A percentile compares a stretch with the other conserved stretches of the same genome.
phyloP scores from a whole-genome alignment of 1,139 yeast genomes.

The Candida buenavistaensis region DNA sequence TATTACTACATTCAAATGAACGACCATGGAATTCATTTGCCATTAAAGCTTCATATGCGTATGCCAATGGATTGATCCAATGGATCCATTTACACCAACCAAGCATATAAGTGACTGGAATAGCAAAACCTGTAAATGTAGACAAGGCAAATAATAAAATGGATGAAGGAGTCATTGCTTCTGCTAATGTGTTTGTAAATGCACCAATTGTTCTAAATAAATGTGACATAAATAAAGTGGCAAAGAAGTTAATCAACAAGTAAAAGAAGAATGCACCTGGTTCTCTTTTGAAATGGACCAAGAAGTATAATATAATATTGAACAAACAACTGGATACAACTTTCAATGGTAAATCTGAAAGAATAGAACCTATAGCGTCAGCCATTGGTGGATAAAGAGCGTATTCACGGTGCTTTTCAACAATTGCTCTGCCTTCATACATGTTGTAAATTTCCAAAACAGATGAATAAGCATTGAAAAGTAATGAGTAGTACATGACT shows the following conservation, averaged over 20 bases:
- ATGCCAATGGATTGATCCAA: slow-evolving; percentile 57
- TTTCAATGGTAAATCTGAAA: slow-evolving; percentile 61
- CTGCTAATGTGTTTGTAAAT: slow-evolving; percentile 51
- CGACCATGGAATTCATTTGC: slow-evolving; percentile 55
- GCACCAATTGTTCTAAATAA: slow-evolving; percentile 64
- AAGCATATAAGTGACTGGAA: slow-evolving; percentile 57
- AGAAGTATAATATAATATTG: slow-evolving; percentile 53
- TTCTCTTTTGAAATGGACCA: slow-evolving; percentile 53
- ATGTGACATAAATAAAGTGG: slow-evolving; percentile 55
- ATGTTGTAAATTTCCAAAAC: slow-evolving; percentile 58
- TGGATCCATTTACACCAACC: slow-evolving; percentile 67
- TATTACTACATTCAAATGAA: slow-evolving; percentile 44
- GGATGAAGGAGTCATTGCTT: slow-evolving; percentile 66
- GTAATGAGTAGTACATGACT: slow-evolving; percentile 54
- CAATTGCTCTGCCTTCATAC: slow-evolving; percentile 58
- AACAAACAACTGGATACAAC: slow-evolving; percentile 40
- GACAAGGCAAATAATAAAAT: slow-evolving; percentile 51
- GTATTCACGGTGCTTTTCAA: slow-evolving; percentile 61
- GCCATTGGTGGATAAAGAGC: slow-evolving; percentile 68
- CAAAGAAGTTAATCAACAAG: slow-evolving; percentile 42
- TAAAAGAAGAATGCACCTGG: slow-evolving; percentile 65
- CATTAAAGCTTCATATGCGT: slow-evolving; percentile 56
- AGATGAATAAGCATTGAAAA: slow-evolving; percentile 58
- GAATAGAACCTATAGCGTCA: slow-evolving; percentile 60
- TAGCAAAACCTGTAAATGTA: slow-evolving; percentile 61